These are phyloP conservation scores for Metarhizium sp. DNA, from an alignment of 2,329 filamentous ascomycete species.

Conservation along the genomic window DNA sequence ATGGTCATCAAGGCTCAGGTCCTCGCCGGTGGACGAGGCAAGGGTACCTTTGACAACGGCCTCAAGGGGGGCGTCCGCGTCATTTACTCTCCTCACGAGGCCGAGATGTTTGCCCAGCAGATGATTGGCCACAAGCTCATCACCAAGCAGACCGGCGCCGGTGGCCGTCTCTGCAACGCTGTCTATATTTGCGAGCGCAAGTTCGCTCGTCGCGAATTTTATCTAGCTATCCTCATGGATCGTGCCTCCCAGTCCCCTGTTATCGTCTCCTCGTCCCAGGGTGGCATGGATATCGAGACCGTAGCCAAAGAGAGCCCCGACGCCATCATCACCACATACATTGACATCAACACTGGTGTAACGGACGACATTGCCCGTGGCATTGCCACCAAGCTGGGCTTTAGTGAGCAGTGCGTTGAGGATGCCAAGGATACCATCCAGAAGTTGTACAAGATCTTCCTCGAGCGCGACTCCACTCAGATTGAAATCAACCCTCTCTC, in stretches of 20 bases:
- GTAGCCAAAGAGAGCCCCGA: constrained; percentile 97
- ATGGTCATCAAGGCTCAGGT: constrained; percentile 99
- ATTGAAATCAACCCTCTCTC: constrained; percentile 99
- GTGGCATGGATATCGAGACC: constrained; percentile 98
- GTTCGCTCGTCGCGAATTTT: constrained; percentile 97
- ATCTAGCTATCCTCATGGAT: constrained; percentile 98
- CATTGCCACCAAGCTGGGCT: constrained; percentile 87
- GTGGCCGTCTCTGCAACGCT: constrained; percentile 86
- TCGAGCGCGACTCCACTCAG: constrained; percentile 96
- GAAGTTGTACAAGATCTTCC: constrained; percentile 98
- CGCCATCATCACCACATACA: constrained; percentile 86
- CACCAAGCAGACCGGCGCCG: constrained; percentile 97
- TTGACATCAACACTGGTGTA: constrained; percentile 90
- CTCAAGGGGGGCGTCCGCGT: constrained; percentile 98
- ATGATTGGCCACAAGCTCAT: constrained; percentile 99
- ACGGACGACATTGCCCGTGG: constrained; percentile 89
- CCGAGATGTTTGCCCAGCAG: constrained; percentile 95
- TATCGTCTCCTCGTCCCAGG: constrained; percentile 95
- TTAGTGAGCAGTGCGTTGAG: constrained; percentile 95
- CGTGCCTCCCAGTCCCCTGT: constrained; percentile 82
- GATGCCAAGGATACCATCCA: constrained; percentile 94
- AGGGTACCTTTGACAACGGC: constrained; percentile 95
- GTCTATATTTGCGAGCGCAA: constrained; percentile 99
- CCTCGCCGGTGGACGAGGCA: constrained; percentile 92
- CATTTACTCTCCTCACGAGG: constrained; percentile 95